A percentile compares a stretch with the other conserved stretches of the same genome.
Conservation (phyloP, 192 early-diverging fungal genomes). For the Pilaira anomala region DNA sequence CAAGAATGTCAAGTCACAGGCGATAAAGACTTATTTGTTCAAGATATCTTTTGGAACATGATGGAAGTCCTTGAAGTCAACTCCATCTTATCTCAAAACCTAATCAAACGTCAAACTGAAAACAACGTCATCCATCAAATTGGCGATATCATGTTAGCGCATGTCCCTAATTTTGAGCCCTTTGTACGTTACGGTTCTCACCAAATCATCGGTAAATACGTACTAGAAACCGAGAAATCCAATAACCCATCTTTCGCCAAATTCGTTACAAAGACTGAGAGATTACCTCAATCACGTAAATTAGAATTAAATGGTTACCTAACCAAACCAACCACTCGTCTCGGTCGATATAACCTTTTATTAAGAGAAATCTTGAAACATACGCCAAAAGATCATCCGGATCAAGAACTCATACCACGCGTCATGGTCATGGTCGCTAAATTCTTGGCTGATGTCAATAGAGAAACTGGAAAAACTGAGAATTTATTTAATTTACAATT, state of each 20-base stretch:
- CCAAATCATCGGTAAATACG: constrained; percentile 78
- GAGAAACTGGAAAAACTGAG: constrained; percentile 84
- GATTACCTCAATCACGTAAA: constrained; percentile 75
- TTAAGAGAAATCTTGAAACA: constrained; percentile 79
- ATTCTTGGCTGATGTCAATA: constrained; percentile 78
- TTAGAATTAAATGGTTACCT: constrained; percentile 85
- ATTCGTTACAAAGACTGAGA: constrained; percentile 75
- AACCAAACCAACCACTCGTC: constrained; percentile 78
- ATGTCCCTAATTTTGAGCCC: constrained; percentile 68
- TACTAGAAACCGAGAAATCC: constrained; percentile 76
- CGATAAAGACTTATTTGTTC: constrained; percentile 48
- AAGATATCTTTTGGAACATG: constrained; percentile 78
- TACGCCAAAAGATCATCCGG: constrained; percentile 77
- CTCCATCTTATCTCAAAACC: constrained; percentile 52
- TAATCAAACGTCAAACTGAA: constrained; percentile 60
- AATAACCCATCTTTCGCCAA: constrained; percentile 61
- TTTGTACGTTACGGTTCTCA: constrained; percentile 87
- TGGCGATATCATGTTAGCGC: constrained; percentile 79
- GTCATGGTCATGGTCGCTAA: constrained; percentile 70
- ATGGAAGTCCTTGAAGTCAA: constrained; percentile 64
- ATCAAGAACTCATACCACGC: constrained; percentile 66
- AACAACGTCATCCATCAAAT: constrained; percentile 71
- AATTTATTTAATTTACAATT: constrained; percentile 81
- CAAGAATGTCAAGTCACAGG: constrained; percentile 59
- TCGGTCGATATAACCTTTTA: constrained; percentile 84